These are phyloP conservation scores for Vitis hybrid DNA, from an alignment of 177 flowering plant species.

Conservation along the genomic window DNA sequence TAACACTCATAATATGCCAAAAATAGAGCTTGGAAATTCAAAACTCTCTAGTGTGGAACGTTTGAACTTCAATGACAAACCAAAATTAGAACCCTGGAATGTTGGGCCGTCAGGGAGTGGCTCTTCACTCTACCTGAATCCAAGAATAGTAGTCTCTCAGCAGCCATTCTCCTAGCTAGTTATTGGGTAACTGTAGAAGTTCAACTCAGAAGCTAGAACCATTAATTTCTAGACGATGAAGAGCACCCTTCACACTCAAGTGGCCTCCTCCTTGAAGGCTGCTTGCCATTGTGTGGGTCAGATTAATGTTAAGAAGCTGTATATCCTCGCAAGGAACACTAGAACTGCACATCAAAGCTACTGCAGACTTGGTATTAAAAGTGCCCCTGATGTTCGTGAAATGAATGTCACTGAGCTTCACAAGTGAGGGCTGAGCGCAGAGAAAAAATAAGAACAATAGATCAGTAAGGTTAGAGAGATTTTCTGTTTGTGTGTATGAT, in stretches of 20 bases:
- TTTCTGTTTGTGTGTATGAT: too few species aligned
- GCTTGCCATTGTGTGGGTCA: not conserved
- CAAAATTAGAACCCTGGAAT: too few species aligned
- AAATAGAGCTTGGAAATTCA: too few species aligned
- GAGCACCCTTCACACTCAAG: slow-evolving; percentile 19
- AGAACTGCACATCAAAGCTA: slow-evolving; percentile 28
- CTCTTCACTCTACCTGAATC: too few species aligned
- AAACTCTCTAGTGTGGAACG: too few species aligned
- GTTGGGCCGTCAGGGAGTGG: too few species aligned
- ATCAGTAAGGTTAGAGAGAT: too few species aligned
- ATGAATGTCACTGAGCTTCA: slow-evolving; percentile 22
- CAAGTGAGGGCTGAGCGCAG: slow-evolving; percentile 26
- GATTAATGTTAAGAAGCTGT: slow-evolving; percentile 18
- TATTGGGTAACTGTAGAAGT: too few species aligned
- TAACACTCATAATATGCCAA: too few species aligned
- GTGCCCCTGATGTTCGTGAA: slow-evolving; percentile 38
- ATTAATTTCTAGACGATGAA: slow-evolving; percentile 15
- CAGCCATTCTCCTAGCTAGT: too few species aligned
- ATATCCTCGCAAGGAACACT: slow-evolving; percentile 26
- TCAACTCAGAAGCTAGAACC: not conserved
- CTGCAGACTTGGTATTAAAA: slow-evolving; percentile 23
- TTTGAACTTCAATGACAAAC: too few species aligned
- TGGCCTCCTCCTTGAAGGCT: not conserved
- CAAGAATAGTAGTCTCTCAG: not conserved
- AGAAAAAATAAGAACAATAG: too few species aligned